Conservation (phyloP, 768 basidiomycete genomes). For the Boletus tylopilopsis region DNA sequence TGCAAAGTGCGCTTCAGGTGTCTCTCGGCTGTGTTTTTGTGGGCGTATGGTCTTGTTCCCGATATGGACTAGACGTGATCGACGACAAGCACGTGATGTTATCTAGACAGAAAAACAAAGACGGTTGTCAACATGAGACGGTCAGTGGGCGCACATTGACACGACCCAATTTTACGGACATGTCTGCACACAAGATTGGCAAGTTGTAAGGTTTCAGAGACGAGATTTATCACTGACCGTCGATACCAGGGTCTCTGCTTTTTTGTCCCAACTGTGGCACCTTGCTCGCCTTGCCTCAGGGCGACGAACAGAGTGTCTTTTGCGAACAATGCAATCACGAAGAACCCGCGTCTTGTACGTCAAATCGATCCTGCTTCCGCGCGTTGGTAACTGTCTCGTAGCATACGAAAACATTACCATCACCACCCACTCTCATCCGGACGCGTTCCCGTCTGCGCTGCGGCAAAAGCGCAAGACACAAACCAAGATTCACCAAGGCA, state of each 20-base stretch:
- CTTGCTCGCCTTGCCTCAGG: slow-evolving; percentile 75
- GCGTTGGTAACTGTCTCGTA: slow-evolving; percentile 26
- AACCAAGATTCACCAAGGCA: slow-evolving; percentile 71
- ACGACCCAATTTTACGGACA: slow-evolving; percentile 1
- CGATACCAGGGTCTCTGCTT: slow-evolving; percentile 70
- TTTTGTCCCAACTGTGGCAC: slow-evolving; percentile 96
- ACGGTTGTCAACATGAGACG: slow-evolving; percentile 5
- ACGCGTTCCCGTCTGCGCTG: slow-evolving; percentile 89
- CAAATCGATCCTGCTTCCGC: background rate
- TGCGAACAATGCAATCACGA: slow-evolving; percentile 89
- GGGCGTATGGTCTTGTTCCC: slow-evolving; percentile 22
- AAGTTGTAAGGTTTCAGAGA: slow-evolving; percentile 12
- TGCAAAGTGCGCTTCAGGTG: background rate
- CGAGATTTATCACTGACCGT: background rate
- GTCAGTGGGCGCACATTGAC: slow-evolving; percentile 11
- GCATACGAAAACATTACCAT: slow-evolving; percentile 92
- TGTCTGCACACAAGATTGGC: slow-evolving; percentile 50
- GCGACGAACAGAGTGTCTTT: slow-evolving; percentile 64
- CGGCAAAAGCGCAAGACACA: slow-evolving; percentile 87
- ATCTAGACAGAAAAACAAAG: slow-evolving; percentile 8
- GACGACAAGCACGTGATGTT: slow-evolving; percentile 20
- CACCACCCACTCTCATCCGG: slow-evolving; percentile 85
- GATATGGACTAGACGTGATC: slow-evolving; percentile 11
- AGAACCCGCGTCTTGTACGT: slow-evolving; percentile 88
- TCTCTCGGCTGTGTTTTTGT: slow-evolving; percentile 1